A percentile compares a stretch with the other conserved stretches of the same genome.
Evolutionary conservation across 345 rosid species (phyloP).

Genomic region (Aquilaria malaccensis): DNA sequence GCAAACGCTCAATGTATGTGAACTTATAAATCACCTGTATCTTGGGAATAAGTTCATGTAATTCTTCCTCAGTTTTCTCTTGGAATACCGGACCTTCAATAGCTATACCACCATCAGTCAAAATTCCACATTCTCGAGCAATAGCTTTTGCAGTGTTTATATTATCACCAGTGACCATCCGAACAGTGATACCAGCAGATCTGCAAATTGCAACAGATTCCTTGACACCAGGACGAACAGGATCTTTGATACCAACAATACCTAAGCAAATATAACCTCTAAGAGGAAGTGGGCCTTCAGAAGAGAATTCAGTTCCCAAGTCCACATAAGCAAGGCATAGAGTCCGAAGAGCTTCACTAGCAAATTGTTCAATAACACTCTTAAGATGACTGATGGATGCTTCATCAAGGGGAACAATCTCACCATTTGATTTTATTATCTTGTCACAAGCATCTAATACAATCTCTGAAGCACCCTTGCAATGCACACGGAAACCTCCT

Average conservation of each 20-base stretch:
- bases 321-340: conserved; percentile 85
- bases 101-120: conserved; percentile 53
- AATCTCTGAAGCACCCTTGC: conserved; percentile 93
- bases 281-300: conserved; percentile 44
- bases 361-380: conserved; percentile 60
- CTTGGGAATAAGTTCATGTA: conserved; percentile 65
- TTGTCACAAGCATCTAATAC: conserved; percentile 71
- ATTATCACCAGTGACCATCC: conserved; percentile 94
- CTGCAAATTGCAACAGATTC: conserved; percentile 80
- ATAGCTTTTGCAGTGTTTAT: conserved; percentile 86
- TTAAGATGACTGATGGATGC: conserved; percentile 34
- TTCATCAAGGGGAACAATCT: conserved; percentile 65
- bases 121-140: conserved; percentile 84
- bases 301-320: conserved; percentile 45
- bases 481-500: conserved; percentile 55
- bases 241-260: conserved; percentile 85
- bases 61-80: conserved; percentile 41
- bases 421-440: conserved; percentile 54
- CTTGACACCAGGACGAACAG: conserved; percentile 76
- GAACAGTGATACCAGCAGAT: conserved; percentile 73
- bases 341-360: conserved; percentile 90
- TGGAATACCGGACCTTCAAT: conserved; percentile 59
- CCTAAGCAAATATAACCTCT: conserved; percentile 60
- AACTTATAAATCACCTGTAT: conserved; percentile 54
- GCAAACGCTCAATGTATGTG: too few species aligned